Conservation (phyloP, 2,329 filamentous ascomycete species). For the Neobulgaria alba region DNA sequence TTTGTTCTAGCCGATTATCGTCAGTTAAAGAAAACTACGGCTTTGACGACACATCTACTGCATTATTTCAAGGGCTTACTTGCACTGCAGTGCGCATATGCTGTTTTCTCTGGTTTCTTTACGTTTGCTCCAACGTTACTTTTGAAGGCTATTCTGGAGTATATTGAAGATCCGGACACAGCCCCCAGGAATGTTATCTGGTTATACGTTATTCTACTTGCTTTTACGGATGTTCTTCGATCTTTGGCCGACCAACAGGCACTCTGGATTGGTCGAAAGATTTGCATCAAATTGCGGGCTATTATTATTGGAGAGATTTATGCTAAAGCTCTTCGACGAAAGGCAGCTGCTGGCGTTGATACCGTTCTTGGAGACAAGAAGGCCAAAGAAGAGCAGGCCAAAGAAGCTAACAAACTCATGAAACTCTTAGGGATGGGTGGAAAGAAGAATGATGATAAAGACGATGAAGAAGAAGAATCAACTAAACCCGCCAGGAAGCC, state of each 20-base stretch:
- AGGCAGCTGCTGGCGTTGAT: constrained; percentile 72
- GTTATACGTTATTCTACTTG: constrained; percentile 89
- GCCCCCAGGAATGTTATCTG: constrained; percentile 83
- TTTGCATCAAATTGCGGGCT: constrained; percentile 85
- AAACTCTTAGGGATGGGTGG: constrained; percentile 50
- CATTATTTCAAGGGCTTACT: constrained; percentile 75
- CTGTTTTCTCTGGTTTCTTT: constrained; percentile 69
- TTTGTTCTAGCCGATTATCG: constrained; percentile 74
- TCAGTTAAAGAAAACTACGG: constrained; percentile 72
- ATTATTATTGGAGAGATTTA: constrained; percentile 98
- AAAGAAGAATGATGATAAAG: constrained; percentile 36
- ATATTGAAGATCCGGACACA: constrained; percentile 72
- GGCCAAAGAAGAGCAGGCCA: constrained; percentile 38
- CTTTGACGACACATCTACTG: constrained; percentile 70
- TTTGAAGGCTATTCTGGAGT: constrained; percentile 84
- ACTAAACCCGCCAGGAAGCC: constrained; percentile 20
- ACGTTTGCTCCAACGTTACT: constrained; percentile 89
- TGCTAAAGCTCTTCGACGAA: constrained; percentile 85
- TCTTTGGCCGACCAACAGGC: constrained; percentile 79
- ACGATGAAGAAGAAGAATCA: constrained; percentile 23
- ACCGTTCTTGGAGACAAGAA: constrained; percentile 54
- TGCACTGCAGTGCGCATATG: constrained; percentile 71
- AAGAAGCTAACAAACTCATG: constrained; percentile 36
- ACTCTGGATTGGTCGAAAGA: constrained; percentile 86
- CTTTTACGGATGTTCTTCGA: constrained; percentile 71